These are phyloP conservation scores for Coccomyxa sp. DNA, from an alignment of 139 green algal species.

Conservation along the genomic window DNA sequence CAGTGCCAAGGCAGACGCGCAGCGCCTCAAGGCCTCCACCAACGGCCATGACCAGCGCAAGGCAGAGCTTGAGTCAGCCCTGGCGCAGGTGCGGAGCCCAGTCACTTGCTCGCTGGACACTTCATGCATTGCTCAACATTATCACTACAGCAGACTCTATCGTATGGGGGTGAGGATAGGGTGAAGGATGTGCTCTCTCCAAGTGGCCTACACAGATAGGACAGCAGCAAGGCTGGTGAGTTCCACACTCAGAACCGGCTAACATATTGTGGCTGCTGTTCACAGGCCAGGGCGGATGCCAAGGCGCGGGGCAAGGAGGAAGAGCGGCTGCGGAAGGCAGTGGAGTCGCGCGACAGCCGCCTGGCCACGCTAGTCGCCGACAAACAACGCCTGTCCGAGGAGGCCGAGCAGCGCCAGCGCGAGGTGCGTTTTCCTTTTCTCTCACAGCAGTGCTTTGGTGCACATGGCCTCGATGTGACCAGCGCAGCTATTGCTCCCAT, in stretches of 20 bases:
- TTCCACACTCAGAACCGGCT: not conserved
- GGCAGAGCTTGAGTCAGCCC: not conserved
- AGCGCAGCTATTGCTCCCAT: no score
- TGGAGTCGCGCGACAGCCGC: not conserved
- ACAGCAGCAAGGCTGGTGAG: not conserved
- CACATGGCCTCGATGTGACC: no score
- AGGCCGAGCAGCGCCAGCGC: not conserved
- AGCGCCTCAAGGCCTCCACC: no score
- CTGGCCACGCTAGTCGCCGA: not conserved
- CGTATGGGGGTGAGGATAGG: not conserved
- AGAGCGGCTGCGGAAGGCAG: not conserved
- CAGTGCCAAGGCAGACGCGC: not conserved
- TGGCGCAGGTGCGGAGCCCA: not conserved
- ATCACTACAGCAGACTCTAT: not conserved
- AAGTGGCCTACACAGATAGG: not conserved
- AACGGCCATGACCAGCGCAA: not conserved
- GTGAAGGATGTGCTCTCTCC: not conserved
- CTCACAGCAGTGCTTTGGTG: no score
- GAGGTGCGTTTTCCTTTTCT: not conserved
- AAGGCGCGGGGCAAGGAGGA: not conserved
- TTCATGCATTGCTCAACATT: not conserved
- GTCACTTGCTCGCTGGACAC: not conserved
- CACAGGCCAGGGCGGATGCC: not conserved
- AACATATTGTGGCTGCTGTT: not conserved
- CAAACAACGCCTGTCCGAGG: not conserved